phyloP scores from a whole-genome alignment of 768 basidiomycete genomes.

The Hemileccinum rubropunctum region DNA sequence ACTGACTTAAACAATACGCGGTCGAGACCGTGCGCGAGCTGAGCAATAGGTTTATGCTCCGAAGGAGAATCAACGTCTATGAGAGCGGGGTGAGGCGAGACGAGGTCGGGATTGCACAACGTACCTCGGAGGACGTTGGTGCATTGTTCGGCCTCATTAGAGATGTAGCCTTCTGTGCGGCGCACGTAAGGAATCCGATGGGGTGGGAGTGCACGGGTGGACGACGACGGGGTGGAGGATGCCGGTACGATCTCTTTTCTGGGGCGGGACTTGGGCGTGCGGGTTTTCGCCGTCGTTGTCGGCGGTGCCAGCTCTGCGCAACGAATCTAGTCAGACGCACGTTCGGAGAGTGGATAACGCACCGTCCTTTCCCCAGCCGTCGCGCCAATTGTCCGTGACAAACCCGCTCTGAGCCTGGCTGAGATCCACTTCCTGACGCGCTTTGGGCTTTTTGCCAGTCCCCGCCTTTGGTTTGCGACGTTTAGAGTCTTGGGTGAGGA shows the following conservation, averaged over 20 bases:
- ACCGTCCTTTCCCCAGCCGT: constrained; percentile 27
- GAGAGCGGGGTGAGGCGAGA: too few species aligned
- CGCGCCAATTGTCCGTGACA: constrained; percentile 6
- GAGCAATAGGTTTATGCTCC: constrained; percentile 55
- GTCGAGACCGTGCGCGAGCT: constrained; percentile 62
- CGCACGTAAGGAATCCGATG: constrained; percentile 26
- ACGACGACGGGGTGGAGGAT: not conserved
- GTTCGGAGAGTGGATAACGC: not conserved
- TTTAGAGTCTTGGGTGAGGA: not conserved
- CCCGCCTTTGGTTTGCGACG: constrained; percentile 3
- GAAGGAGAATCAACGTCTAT: constrained; percentile 45
- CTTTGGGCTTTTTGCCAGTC: too few species aligned
- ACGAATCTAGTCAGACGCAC: not conserved
- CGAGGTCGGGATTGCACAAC: not conserved
- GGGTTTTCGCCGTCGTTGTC: not conserved
- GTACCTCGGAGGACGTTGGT: constrained; percentile 19
- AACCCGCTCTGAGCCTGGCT: constrained; percentile 8
- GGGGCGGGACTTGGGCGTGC: not conserved
- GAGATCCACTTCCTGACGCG: not conserved
- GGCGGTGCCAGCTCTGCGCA: constrained; percentile 16
- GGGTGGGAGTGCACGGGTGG: constrained; percentile 15
- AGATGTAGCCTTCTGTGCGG: constrained; percentile 26
- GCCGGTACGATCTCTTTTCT: constrained; percentile 4
- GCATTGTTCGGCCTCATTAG: constrained; percentile 2
- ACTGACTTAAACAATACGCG: constrained; percentile 76